Evolutionary conservation across 1,139 yeast species (phyloP), one percentile per base, ranked within the genome.

Genomic region (Kluyveromyces marxianus): DNA sequence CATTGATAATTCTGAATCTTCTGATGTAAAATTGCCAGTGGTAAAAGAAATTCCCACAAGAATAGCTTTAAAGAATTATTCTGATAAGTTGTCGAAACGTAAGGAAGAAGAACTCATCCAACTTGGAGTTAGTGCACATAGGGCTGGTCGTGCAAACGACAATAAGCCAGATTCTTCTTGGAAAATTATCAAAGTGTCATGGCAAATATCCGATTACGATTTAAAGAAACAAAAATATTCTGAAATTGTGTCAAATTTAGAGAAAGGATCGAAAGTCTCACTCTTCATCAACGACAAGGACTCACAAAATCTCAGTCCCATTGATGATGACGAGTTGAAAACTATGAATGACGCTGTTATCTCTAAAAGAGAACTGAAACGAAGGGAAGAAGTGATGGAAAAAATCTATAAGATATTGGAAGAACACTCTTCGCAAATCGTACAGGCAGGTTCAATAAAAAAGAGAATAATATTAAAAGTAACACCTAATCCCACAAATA

Each of bases 151-250:
- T 10, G 31, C 40, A 10, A 53, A 53, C 4, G 42, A 50, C 25
- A 56, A 56, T 35, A 61, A 52, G 31, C 52, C 57, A 34, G 69
- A 65, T 6, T 56, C 55, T 6, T 59, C 60, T 41, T 47, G 61
- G 4, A 73, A 73, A 49, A 58, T 64, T 36, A 60, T 74, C 25
- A 69, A 68, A 44, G 54, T 74, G 4, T 66, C 75, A 2, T 73
- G 77, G 77, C 69, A 68, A 39, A 73, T 73, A 5, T 67, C 67
- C 7, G 57, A 60, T 27, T 66, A 66, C 39, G 77, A 73, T 55
- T 55, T 73, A 29, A 54, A 51, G n/a, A 67, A 67, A 25, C 77
- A 73, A 47, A 74, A 73, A 52, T 58, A 62, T 2, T 66, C 68
- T 48, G 78, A 73, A 48, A 69, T 74, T n/a, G 51, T 57, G 25